Base-by-base conservation (phyloP, 257 asterid species). In the Marsdenia floribunda region DNA sequence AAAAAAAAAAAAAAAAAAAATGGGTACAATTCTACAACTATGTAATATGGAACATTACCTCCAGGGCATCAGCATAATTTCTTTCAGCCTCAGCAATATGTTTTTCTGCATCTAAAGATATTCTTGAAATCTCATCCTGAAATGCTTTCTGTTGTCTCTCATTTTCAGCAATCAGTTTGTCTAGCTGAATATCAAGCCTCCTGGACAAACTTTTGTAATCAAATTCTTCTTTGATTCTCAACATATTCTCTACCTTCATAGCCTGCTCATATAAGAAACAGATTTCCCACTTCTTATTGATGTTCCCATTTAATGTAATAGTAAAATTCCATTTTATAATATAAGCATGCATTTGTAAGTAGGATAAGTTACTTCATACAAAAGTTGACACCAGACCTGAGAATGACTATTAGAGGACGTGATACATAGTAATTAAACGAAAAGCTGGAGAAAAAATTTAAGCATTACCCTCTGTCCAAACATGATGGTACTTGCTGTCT, bases 191-290 rank as follows among this genome's bases (percentile, higher is more conserved):
- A 69, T 90, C 96, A 77, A 92, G 96, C 82, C 86, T 87, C 85
- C 93, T 86, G n/a, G 96, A 87, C 77, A 88, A 90, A 83, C 93
- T 86, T 85, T 86, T 90, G 84, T 90, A 92, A 83, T 92, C 97
- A 82, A 88, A 92, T 83, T 90, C 96, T 84, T 90, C 96, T 80
- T 90, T 92, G 49, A 90, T 77, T 84, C 88, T 92, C 79, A 92
- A 76, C 97, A 87, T 90, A 79, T 92, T 92, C 89, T 92, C 96
- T 68, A 92, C 96, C 84, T 92, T 92, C 96, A 90, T 89, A 66
- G 97, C 97, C 97, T 92, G 93, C 57, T 78, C 66, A 68, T 40
- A 68, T 40, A 67, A 13, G 35, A 66, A 66, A 66, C 21, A 47
- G 40, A 13, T 65, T 66, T 40, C 71, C 14, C 52, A 38, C 71